Base-by-base conservation (phyloP, 768 basidiomycete species). In the Rhizopogon vesiculosus region DNA sequence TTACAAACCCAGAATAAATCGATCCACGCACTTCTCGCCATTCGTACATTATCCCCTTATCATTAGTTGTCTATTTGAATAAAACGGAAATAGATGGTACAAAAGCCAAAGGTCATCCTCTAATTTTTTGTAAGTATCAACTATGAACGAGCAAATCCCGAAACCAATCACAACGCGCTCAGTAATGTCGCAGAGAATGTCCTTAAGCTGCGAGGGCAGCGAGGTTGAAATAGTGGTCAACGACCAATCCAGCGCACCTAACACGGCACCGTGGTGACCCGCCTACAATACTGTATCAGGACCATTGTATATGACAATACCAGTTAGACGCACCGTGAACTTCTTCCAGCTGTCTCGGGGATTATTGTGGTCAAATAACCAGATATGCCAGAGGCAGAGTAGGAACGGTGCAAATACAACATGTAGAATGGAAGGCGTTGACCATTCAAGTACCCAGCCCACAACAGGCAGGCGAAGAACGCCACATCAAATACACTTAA, bases 401-500 rank as follows among this genome's bases (percentile, higher is more conserved):
- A 49, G 19, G 46, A 35, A 49, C 5, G 46, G 33, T 8, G 15
- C 46, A 16, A 49, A 1, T 13, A 35, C 46, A 49, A 22, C 4
- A 54, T 18, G 31, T 51, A 54, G 53, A 51, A 54, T 3, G 53
- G 22, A 7, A 50, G 33, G 29, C 84, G 80, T 43, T 86, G 81
- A 0, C 67, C 64, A 54, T 86, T 85, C 9, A 73, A 63, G 59
- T 76, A 67, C 0, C 88, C 89, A 0, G 79, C 76, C 31, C 74
- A 56, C n/a, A 74, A 66, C 25, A 91, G 73, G 63, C 78, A 69
- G 3, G 68, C 64, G 42, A 86, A 64, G 65, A 91, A 87, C 0
- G 63, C 65, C 3, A 76, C 48, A 1, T 79, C 82, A 61, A 86
- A 84, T 38, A 64, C 55, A 9, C 79, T 66, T 39, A 89, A 76